A percentile compares a stretch with the other conserved stretches of the same genome.
phyloP scores from a whole-genome alignment of 2,329 filamentous ascomycete genomes.

The Thelonectria rubi region DNA sequence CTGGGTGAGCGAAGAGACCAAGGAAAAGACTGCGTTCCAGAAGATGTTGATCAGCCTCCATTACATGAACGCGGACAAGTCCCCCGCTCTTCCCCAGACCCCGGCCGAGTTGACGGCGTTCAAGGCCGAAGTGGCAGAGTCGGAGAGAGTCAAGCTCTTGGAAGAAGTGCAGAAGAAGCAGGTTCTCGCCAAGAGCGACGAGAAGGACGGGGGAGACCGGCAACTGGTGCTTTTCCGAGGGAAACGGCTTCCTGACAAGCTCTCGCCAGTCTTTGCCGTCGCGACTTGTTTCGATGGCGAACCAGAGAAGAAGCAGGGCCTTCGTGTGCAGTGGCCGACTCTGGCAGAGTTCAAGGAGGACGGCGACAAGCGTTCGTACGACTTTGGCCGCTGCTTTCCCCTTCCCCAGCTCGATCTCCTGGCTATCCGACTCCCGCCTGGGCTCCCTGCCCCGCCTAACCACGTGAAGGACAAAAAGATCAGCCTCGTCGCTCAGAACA shows the following conservation, averaged over 20 bases:
- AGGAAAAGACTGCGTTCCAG: slow-evolving; percentile 47
- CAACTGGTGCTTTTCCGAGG: slow-evolving; percentile 40
- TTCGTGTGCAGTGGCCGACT: slow-evolving; percentile 46
- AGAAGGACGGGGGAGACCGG: slow-evolving; percentile 1
- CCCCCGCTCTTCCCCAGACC: slow-evolving; percentile 49
- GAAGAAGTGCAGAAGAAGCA: slow-evolving; percentile 34
- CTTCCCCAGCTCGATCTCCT: slow-evolving; percentile 43
- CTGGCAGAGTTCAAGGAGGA: slow-evolving; percentile 50
- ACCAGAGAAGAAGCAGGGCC: slow-evolving; percentile 22
- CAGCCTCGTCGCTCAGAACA: slow-evolving; percentile 31
- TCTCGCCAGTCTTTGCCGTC: slow-evolving; percentile 48
- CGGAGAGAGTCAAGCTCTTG: slow-evolving; percentile 37
- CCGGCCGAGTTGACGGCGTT: slow-evolving; percentile 48
- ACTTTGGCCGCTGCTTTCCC: slow-evolving; percentile 45
- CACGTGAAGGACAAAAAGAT: slow-evolving; percentile 42
- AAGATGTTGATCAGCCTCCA: slow-evolving; percentile 49
- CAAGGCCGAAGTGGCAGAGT: slow-evolving; percentile 44
- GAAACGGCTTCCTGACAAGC: slow-evolving; percentile 39
- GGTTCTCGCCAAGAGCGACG: slow-evolving; percentile 31
- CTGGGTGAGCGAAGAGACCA: slow-evolving; percentile 50
- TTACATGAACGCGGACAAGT: slow-evolving; percentile 48
- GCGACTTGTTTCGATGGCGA: slow-evolving; percentile 47
- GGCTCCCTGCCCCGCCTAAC: slow-evolving; percentile 29
- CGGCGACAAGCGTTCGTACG: slow-evolving; percentile 42
- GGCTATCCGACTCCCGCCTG: slow-evolving; percentile 18